Evolutionary conservation across 2,329 filamentous ascomycete genomes (phyloP).

Genomic region (Ceratocystiopsis minuta): DNA sequence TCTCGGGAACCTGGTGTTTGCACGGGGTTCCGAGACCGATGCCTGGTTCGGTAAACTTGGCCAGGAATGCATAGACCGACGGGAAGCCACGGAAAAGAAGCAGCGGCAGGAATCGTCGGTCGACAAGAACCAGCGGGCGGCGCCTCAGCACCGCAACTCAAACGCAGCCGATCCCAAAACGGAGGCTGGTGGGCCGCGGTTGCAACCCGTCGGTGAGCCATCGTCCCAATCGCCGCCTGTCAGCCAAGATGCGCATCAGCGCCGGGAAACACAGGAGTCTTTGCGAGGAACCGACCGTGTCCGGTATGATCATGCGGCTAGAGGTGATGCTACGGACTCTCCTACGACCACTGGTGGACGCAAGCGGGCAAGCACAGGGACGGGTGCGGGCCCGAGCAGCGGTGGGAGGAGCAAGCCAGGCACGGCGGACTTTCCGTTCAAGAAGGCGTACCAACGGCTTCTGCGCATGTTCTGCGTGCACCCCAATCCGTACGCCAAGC

Average conservation of each 20-base stretch:
- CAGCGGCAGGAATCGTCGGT: slow-evolving; percentile 7
- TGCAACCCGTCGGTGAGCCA: no score
- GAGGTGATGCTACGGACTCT: no score
- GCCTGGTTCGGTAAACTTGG: slow-evolving; percentile 60
- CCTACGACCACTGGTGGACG: no score
- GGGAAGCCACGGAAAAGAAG: slow-evolving; percentile 33
- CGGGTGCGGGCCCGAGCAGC: no score
- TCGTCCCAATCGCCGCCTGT: no score
- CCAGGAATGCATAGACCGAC: slow-evolving; percentile 45
- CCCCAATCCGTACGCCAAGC: slow-evolving; percentile 71
- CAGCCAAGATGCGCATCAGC: no score
- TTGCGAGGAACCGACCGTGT: no score
- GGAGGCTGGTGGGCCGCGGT: no score
- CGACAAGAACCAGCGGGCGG: slow-evolving; percentile 24
- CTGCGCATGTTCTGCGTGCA: slow-evolving; percentile 77
- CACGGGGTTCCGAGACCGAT: slow-evolving; percentile 84
- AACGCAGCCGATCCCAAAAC: slow-evolving; percentile 27
- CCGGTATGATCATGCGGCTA: no score
- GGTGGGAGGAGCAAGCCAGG: slow-evolving; percentile 6
- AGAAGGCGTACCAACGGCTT: slow-evolving; percentile 59
- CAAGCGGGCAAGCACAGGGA: no score
- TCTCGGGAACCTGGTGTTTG: slow-evolving; percentile 68
- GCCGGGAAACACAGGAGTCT: no score
- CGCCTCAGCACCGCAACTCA: slow-evolving; percentile 4
- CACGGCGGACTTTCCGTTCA: slow-evolving; percentile 54